phyloP scores from a whole-genome alignment of 345 rosid species.

The Brassica napus region DNA sequence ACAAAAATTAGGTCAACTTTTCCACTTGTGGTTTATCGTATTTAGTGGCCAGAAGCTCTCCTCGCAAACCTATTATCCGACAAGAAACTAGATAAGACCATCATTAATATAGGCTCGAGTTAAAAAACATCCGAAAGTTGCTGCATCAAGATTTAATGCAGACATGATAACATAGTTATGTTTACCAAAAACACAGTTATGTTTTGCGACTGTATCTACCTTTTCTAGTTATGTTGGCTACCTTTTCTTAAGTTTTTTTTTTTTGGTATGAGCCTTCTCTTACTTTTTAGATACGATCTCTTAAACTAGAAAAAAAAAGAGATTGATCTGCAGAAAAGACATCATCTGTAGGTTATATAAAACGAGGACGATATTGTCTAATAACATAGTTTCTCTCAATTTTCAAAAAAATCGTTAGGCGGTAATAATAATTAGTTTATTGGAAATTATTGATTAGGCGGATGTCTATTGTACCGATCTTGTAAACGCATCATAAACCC shows the following conservation, averaged over 20 bases:
- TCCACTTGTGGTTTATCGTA: neutral
- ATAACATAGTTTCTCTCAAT: neutral
- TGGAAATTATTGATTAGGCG: no score
- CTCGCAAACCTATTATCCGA: neutral
- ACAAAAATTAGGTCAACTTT: slow-evolving; percentile 7
- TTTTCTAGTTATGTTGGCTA: neutral
- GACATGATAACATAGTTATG: slow-evolving; percentile 5
- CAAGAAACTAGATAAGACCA: neutral
- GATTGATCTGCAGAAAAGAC: slow-evolving; percentile 4
- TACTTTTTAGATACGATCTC: neutral
- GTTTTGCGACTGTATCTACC: neutral
- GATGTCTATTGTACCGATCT: no score
- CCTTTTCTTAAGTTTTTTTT: neutral
- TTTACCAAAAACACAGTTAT: neutral
- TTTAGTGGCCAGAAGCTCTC: slow-evolving; percentile 17
- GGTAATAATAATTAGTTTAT: no score
- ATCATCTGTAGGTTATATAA: neutral
- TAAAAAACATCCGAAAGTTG: neutral
- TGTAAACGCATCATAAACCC: no score
- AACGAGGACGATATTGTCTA: neutral
- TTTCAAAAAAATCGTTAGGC: no score
- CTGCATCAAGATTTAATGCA: slow-evolving; percentile 5
- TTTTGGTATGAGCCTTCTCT: neutral
- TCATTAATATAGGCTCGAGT: slow-evolving; percentile 10
- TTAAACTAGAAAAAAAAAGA: neutral